These are phyloP conservation scores for Grammothele lineata DNA, from an alignment of 768 basidiomycete genomes.

Conservation along the genomic window DNA sequence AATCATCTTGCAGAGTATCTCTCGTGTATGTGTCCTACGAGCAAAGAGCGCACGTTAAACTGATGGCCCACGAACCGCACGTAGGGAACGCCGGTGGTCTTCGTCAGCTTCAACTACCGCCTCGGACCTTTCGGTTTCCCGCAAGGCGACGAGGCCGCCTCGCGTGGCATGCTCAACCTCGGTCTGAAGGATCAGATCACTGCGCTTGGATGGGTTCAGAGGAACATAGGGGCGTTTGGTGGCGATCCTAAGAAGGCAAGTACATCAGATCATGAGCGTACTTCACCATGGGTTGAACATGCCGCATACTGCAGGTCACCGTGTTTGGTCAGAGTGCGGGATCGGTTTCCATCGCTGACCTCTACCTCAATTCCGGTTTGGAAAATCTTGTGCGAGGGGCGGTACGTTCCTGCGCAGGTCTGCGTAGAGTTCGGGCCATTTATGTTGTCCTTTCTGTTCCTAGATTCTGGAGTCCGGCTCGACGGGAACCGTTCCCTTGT, in stretches of 20 bases:
- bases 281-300: too few relatives aligned
- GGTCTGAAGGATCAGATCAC: slow-evolving; percentile 81
- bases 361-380: slow-evolving; percentile 26
- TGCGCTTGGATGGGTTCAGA: slow-evolving; percentile 60
- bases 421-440: not conserved
- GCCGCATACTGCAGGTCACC: too few relatives aligned
- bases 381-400: slow-evolving; percentile 21
- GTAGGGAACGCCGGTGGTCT: slow-evolving; percentile 29
- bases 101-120: slow-evolving; percentile 50
- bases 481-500: slow-evolving; percentile 27
- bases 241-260: slow-evolving; percentile 48
- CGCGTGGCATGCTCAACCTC: slow-evolving; percentile 38
- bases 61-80: too few relatives aligned
- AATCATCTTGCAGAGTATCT: not conserved
- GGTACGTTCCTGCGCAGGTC: slow-evolving; percentile 6
- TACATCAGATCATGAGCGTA: too few relatives aligned
- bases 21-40: not conserved
- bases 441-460: too few relatives aligned
- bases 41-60: too few relatives aligned
- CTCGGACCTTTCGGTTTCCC: slow-evolving; percentile 47
- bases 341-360: slow-evolving; percentile 29
- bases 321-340: slow-evolving; percentile 39
- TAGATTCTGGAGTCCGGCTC: slow-evolving; percentile 44
- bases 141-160: slow-evolving; percentile 37
- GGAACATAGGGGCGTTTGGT: slow-evolving; percentile 62